Percentiles rank a stretch among this genome's conserved stretches.
phyloP scores from a whole-genome alignment of 1,139 yeast species.

The Yarrowia galli region DNA sequence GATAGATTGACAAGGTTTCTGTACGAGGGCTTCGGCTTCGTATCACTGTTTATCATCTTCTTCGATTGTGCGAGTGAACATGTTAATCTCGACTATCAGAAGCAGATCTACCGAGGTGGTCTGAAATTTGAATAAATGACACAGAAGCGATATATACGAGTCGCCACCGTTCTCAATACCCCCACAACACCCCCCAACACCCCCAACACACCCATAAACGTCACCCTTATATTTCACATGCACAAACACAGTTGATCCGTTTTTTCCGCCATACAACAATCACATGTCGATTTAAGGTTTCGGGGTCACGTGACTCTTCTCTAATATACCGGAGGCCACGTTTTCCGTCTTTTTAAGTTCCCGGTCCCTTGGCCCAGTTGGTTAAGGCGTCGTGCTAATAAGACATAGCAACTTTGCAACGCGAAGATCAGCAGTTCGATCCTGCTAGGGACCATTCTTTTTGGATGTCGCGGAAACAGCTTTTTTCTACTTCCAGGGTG shows the following conservation, averaged over 20 bases:
- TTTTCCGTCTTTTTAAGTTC: not conserved
- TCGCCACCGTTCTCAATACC: too few relatives aligned
- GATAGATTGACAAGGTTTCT: too few relatives aligned
- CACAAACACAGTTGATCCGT: not conserved
- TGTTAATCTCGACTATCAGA: too few relatives aligned
- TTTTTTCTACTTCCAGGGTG: too few relatives aligned
- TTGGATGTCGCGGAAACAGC: too few relatives aligned
- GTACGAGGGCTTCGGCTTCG: too few relatives aligned
- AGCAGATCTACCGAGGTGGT: too few relatives aligned
- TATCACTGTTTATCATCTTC: too few relatives aligned
- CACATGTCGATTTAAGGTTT: not conserved
- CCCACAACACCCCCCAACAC: too few relatives aligned
- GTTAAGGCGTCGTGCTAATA: slow-evolving; percentile 91
- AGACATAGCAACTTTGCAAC: slow-evolving; percentile 39
- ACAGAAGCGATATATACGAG: too few relatives aligned
- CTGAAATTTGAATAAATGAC: too few relatives aligned
- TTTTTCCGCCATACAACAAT: slow-evolving; percentile 16
- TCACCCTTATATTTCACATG: not conserved
- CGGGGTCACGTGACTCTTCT: not conserved
- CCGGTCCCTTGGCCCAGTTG: slow-evolving; percentile 87
- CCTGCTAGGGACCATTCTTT: slow-evolving; percentile 77
- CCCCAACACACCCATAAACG: not conserved
- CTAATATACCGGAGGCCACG: not conserved
- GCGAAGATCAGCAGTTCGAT: slow-evolving; percentile 77
- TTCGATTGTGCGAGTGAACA: too few relatives aligned